Conservation (phyloP, 768 basidiomycete species). For the Chalciporus chontae region DNA sequence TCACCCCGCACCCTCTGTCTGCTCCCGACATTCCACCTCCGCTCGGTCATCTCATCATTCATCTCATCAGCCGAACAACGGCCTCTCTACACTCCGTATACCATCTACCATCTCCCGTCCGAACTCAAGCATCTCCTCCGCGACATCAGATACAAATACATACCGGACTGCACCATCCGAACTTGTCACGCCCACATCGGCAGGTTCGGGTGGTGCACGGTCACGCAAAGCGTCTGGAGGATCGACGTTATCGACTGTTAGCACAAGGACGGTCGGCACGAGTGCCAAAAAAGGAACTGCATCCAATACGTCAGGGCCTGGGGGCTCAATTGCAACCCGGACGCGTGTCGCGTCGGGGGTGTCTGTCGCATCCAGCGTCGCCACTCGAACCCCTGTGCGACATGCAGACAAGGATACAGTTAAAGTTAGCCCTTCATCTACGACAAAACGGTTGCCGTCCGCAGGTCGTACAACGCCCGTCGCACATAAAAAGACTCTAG, state of each 20-base stretch:
- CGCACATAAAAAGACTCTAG: conserved; percentile 16
- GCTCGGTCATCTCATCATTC: conserved; percentile 26
- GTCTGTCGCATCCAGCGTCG: conserved; percentile 16
- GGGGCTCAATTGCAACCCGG: conserved; percentile 6
- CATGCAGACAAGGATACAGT: conserved; percentile 21
- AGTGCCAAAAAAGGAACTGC: conserved; percentile 10
- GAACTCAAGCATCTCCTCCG: conserved; percentile 27
- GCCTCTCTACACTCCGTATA: conserved; percentile 29
- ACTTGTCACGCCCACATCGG: conserved; percentile 26
- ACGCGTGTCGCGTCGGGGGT: conserved; percentile 27
- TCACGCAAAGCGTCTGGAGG: conserved; percentile 29
- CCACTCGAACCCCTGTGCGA: conserved; percentile 22
- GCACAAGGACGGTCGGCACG: conserved; percentile 31
- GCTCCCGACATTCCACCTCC: conserved; percentile 18
- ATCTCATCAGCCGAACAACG: conserved; percentile 16
- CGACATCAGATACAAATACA: conserved; percentile 27
- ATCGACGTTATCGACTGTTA: conserved; percentile 29
- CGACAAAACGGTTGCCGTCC: conserved; percentile 19
- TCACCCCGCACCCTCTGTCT: conserved; percentile 14
- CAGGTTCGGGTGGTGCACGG: conserved; percentile 20
- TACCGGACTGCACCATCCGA: conserved; percentile 32
- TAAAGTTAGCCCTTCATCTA: conserved; percentile 22
- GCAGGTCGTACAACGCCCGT: conserved; percentile 22
- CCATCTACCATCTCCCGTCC: conserved; percentile 27
- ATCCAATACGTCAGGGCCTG: conserved; percentile 10